Conservation (phyloP, 2,329 filamentous ascomycete species). For the Fonsecaea pedrosoi region DNA sequence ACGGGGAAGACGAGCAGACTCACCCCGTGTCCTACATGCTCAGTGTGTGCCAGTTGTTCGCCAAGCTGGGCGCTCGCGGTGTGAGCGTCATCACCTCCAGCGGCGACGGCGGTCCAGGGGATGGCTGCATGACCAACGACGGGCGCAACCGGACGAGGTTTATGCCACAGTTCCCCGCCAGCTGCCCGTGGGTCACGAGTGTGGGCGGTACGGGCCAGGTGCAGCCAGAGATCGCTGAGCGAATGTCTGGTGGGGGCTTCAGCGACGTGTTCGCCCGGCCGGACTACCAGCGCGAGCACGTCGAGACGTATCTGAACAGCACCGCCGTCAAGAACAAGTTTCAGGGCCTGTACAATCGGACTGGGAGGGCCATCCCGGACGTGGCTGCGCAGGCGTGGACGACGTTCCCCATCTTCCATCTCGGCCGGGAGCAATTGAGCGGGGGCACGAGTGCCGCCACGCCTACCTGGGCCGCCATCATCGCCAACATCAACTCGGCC, state of each 20-base stretch:
- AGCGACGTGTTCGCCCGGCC: slow-evolving; percentile 58
- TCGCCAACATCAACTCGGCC: slow-evolving; percentile 69
- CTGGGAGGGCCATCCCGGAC: slow-evolving; percentile 20
- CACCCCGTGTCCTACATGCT: slow-evolving; percentile 66
- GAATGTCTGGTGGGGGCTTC: slow-evolving; percentile 64
- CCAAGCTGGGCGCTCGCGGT: slow-evolving; percentile 70
- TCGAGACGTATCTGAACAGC: slow-evolving; percentile 53
- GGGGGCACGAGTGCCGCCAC: slow-evolving; percentile 46
- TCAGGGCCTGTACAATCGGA: slow-evolving; percentile 50
- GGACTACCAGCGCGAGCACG: slow-evolving; percentile 54
- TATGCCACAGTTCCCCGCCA: slow-evolving; percentile 67
- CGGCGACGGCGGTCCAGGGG: slow-evolving; percentile 64
- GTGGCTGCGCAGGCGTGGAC: slow-evolving; percentile 51
- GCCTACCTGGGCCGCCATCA: slow-evolving; percentile 67
- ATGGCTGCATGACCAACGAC: slow-evolving; percentile 64
- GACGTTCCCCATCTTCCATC: slow-evolving; percentile 50
- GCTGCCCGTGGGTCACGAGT: slow-evolving; percentile 71
- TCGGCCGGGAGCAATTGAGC: slow-evolving; percentile 40
- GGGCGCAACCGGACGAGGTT: slow-evolving; percentile 63
- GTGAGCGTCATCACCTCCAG: slow-evolving; percentile 67
- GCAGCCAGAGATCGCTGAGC: slow-evolving; percentile 58
- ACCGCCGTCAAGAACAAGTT: slow-evolving; percentile 47
- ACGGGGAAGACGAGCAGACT: slow-evolving; percentile 70
- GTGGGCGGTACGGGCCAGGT: slow-evolving; percentile 65
- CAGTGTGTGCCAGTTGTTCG: slow-evolving; percentile 68